Evolutionary conservation across 139 green algal genomes (phyloP).

Genomic region (Parachlorella kessleri): DNA sequence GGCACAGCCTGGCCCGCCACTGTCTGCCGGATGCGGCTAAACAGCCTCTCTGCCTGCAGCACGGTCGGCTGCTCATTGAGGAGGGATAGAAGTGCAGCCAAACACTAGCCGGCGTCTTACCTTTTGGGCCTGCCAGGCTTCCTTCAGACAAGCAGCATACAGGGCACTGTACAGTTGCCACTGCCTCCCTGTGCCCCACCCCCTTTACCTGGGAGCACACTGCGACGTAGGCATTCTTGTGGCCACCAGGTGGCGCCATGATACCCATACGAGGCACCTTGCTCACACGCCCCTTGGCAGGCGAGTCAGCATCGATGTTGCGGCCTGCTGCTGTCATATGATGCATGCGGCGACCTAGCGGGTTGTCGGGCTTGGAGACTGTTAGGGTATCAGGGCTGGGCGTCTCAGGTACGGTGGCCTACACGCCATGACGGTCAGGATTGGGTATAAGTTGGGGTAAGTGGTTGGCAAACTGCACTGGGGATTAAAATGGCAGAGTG

Average conservation of each 20-base stretch:
- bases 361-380: slow-evolving; percentile 21
- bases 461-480: too few relatives aligned
- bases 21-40: slow-evolving; percentile 50
- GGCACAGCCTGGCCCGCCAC: slow-evolving; percentile 72
- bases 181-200: too few relatives aligned
- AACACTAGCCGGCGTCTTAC: too few relatives aligned
- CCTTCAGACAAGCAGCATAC: too few relatives aligned
- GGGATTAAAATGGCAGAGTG: too few relatives aligned
- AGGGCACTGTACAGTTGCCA: too few relatives aligned
- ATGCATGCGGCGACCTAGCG: neutral
- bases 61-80: too few relatives aligned
- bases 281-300: slow-evolving; percentile 52
- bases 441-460: too few relatives aligned
- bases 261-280: slow-evolving; percentile 41
- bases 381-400: slow-evolving; percentile 59
- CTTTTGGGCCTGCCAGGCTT: too few relatives aligned
- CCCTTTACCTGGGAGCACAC: slow-evolving; percentile 37
- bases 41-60: slow-evolving; percentile 53
- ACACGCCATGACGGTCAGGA: too few relatives aligned
- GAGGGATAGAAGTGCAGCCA: too few relatives aligned
- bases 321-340: slow-evolving; percentile 25
- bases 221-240: slow-evolving; percentile 32
- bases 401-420: slow-evolving; percentile 86
- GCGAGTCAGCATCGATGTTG: slow-evolving; percentile 65
- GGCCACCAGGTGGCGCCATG: neutral